These are phyloP conservation scores for Uromyces viciae-fabae DNA, from an alignment of 1,284 basidiomycete species.

Conservation along the genomic window DNA sequence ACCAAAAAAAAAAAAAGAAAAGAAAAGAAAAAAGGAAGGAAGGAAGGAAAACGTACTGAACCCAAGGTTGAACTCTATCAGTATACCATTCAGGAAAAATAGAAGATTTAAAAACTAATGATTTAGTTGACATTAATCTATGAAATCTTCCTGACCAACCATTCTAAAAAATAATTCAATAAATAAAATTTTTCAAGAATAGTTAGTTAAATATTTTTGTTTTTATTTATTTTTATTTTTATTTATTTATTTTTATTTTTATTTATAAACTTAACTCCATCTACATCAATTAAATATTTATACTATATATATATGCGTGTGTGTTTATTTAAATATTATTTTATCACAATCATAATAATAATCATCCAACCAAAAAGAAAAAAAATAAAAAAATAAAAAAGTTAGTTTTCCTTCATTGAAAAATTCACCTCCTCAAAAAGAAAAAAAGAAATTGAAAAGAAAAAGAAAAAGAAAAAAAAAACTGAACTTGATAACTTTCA, in stretches of 20 bases:
- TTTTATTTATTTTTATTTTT: too few species aligned
- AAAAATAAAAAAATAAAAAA: neutral
- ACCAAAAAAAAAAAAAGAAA: neutral
- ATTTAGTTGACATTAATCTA: slow-evolving; percentile 51
- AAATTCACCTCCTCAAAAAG: neutral
- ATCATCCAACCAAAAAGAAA: too few species aligned
- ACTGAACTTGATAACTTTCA: slow-evolving; percentile 48
- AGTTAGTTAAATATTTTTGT: neutral
- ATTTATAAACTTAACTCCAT: slow-evolving; percentile 49
- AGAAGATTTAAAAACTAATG: slow-evolving; percentile 50
- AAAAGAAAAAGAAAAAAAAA: neutral
- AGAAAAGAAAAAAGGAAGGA: neutral
- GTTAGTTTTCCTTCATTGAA: too few species aligned
- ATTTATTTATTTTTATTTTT: too few species aligned
- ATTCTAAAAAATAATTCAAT: slow-evolving; percentile 3
- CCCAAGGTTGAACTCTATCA: slow-evolving; percentile 51
- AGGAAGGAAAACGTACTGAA: slow-evolving; percentile 48
- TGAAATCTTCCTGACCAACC: slow-evolving; percentile 50
- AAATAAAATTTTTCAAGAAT: neutral
- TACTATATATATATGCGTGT: too few species aligned
- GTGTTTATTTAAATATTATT: neutral
- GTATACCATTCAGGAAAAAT: slow-evolving; percentile 52
- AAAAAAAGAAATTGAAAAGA: neutral
- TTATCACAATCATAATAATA: neutral
- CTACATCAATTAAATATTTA: slow-evolving; percentile 53